Base-by-base conservation (phyloP, 2,329 filamentous ascomycete genomes). In the Colletotrichum sp. region DNA sequence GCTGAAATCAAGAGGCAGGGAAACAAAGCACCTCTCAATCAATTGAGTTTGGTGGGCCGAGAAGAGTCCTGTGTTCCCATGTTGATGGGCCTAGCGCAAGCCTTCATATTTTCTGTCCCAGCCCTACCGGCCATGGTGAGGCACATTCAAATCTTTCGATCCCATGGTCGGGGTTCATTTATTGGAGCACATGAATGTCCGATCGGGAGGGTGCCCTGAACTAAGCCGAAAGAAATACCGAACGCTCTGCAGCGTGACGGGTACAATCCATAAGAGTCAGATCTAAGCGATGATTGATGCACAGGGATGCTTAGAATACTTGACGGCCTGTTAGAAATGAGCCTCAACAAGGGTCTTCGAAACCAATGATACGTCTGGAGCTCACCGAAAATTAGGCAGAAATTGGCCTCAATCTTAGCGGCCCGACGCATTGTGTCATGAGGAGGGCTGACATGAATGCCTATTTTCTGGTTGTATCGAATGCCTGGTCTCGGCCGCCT, bases 361-460 rank as follows among this genome's bases (percentile, higher is more conserved):
- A 8, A 15, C 60, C 60, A 71, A 26, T 38, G 43, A 16, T 15
- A 24, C 24, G 48, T 12, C n/a, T 21, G 2, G n/a, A 7, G 12
- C 30, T 58, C 69, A 71, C 69, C 69, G 69, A 66, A 30, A 38
- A 48, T 21, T 28, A 64, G 68, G 68, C 21, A 55, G 57, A 64
- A 71, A 64, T 64, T 58, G 24, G 21, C 58, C 67, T 71, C 67
- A 64, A 57, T 8, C 2, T 15, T 21, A 3, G 52, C n/a, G 18
- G 12, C 55, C 38, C 38, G 38, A 58, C 8, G 6, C 24, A 58
- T 6, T 28, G 26, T 30, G 21, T 8, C 8, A 38, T 18, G 36
- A 18, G 15, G 36, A 3, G 16, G 2, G 8, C 36, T 38, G 36
- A 18, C 36, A 16, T 38, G 36, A 38, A 38, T 1, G 36, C 4